Evolutionary conservation across 2,329 filamentous ascomycete species (phyloP), one percentile per base, ranked within the genome.

Genomic region (Sarocladium brachiariae): DNA sequence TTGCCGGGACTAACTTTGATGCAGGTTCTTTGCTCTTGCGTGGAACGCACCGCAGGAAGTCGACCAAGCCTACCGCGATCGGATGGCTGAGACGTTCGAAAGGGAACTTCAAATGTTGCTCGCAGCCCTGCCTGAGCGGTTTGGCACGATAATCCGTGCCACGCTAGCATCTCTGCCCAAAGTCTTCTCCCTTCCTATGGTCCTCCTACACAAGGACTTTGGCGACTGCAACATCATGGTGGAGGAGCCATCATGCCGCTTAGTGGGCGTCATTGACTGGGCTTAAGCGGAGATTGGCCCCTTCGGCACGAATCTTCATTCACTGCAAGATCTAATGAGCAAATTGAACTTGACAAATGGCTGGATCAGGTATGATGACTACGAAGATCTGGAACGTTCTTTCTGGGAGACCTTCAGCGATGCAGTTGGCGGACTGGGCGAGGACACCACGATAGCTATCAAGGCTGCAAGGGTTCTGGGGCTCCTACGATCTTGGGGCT

Each of bases 241-340:
- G 4, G 60, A 71, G 35, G 58, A 66, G 24, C 48, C 13, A 38
- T 57, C 65, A 27, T 70, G 61, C 56, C 63, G 66, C 55, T 52
- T 73, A 3, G 58, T 59, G 27, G 68, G 69, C 2, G 67, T 72
- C 7, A 59, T 73, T 50, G 68, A 71, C 58, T 74, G 65, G 68
- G 64, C 69, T 1, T 66, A 72, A 55, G 64, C 68, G 2, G 59
- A 64, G 45, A 61, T 71, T 23, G 49, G 60, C n/a, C 67, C 69
- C 7, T 73, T 73, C 53, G 68, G 69, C 3, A 27, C 63, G 0
- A 70, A 71, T 46, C 57, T 72, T 1, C 55, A 69, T 51, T 65
- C 63, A 11, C 52, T 69, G 1, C 55, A 70, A 50, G 33, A 27
- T 35, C 51, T 72, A 16, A 64, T 57, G 25, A 58, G 64, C 21